A percentile compares a stretch with the other conserved stretches of the same genome.
phyloP scores from a whole-genome alignment of 2,329 filamentous ascomycete genomes.

The Xylariaceae sp. region DNA sequence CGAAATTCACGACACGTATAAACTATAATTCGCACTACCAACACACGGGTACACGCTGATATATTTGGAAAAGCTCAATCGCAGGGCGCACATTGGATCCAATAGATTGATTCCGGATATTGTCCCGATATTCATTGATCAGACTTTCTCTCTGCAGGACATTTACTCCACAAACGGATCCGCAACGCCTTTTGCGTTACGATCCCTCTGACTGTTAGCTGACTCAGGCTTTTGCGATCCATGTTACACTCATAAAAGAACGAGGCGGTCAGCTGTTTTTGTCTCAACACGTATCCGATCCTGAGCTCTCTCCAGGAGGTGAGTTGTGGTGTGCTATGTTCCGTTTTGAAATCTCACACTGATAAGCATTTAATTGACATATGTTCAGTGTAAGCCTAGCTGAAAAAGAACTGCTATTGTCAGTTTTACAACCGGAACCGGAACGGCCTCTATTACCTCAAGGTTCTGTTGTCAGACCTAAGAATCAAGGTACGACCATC shows the following conservation, averaged over 20 bases:
- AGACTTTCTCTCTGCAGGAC: slow-evolving; percentile 25
- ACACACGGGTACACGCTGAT: slow-evolving; percentile 35
- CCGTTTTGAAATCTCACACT: neutral
- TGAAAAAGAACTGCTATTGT: neutral
- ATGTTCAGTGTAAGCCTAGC: neutral
- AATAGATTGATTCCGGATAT: slow-evolving; percentile 34
- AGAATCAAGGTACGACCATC: slow-evolving; percentile 27
- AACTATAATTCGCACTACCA: slow-evolving; percentile 28
- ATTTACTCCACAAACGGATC: slow-evolving; percentile 26
- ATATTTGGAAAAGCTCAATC: slow-evolving; percentile 33
- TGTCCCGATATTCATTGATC: slow-evolving; percentile 34
- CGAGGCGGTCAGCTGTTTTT: neutral
- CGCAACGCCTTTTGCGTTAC: slow-evolving; percentile 31
- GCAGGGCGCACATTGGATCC: slow-evolving; percentile 32
- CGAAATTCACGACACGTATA: slow-evolving; percentile 25
- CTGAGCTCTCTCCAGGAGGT: no score
- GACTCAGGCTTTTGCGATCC: slow-evolving; percentile 14
- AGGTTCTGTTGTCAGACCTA: slow-evolving; percentile 3
- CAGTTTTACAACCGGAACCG: neutral
- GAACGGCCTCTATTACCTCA: neutral
- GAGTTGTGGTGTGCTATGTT: no score
- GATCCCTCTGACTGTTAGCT: slow-evolving; percentile 31
- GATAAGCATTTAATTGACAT: slow-evolving; percentile 5
- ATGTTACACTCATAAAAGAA: slow-evolving; percentile 12
- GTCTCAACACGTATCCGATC: neutral